phyloP scores from a whole-genome alignment of 2,329 filamentous ascomycete species.

The Alternaria gansuensis region DNA sequence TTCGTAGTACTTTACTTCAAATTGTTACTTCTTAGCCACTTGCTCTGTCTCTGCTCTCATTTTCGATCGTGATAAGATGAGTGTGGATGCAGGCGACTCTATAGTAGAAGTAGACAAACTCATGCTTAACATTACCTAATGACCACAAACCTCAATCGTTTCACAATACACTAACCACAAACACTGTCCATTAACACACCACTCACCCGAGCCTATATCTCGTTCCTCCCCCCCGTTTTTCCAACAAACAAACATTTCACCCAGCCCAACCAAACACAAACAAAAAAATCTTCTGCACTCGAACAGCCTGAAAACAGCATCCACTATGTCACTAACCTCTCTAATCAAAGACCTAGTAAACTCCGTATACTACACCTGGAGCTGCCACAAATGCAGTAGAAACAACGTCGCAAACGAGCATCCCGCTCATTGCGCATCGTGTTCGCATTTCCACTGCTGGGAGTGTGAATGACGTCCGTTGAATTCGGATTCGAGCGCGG shows the following conservation, averaged over 20 bases:
- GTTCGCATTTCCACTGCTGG: slow-evolving; percentile 9
- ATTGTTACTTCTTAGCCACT: neutral
- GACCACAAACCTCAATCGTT: neutral
- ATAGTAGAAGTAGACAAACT: too few species aligned
- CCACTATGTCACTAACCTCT: neutral
- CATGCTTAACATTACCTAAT: neutral
- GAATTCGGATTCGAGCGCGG: neutral
- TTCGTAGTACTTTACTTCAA: too few species aligned
- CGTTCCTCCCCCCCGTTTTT: neutral
- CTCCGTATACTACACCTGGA: slow-evolving; percentile 5
- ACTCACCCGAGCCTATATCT: neutral
- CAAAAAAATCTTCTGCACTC: neutral
- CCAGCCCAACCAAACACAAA: neutral
- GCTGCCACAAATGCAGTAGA: slow-evolving; percentile 6
- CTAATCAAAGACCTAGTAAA: neutral
- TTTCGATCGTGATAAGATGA: neutral
- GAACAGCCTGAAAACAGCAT: neutral
- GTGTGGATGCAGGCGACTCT: neutral
- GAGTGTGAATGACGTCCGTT: slow-evolving; percentile 4
- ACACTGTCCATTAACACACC: neutral
- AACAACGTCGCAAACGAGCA: neutral
- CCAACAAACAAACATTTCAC: neutral
- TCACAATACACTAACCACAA: neutral
- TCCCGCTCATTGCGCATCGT: neutral
- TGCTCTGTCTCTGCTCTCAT: neutral